phyloP scores from a whole-genome alignment of 2,329 filamentous ascomycete species.

The Coniochaeta sp. region DNA sequence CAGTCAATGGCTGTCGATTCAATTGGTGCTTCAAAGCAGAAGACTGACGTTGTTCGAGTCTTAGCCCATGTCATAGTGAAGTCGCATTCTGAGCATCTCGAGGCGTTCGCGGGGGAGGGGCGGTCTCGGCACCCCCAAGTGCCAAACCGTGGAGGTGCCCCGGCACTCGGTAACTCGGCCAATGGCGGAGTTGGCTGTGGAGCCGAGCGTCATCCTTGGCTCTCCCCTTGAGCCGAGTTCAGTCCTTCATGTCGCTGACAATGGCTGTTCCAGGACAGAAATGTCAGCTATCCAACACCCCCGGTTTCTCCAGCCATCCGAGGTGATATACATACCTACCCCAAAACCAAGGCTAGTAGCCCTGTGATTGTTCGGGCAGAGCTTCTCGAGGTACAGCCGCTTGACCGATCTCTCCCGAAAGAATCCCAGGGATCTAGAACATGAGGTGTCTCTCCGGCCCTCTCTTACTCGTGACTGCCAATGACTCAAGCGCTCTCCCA shows the following conservation, averaged over 20 bases:
- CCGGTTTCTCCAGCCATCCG: not conserved
- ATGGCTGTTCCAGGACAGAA: not conserved
- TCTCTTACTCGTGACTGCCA: conserved; percentile 1
- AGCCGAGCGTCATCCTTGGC: conserved; percentile 12
- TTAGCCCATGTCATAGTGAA: conserved; percentile 1
- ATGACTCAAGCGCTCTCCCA: conserved; percentile 2
- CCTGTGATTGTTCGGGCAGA: not conserved
- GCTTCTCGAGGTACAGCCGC: conserved; percentile 10
- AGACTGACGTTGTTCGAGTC: not conserved
- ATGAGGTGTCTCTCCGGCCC: not conserved
- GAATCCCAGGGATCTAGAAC: conserved; percentile 1
- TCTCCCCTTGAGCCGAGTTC: conserved; percentile 29
- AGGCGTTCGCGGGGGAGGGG: conserved; percentile 1
- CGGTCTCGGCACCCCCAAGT: conserved; percentile 5
- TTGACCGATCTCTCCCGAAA: conserved; percentile 21
- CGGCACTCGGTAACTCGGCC: conserved; percentile 37
- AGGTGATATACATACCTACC: not conserved
- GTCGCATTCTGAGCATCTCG: not conserved
- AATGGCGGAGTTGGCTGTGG: conserved; percentile 29
- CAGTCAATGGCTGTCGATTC: too few relatives aligned
- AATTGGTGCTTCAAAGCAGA: too few relatives aligned
- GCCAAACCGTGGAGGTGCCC: not conserved
- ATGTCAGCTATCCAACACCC: not conserved
- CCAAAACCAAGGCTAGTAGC: not conserved
- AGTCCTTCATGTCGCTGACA: conserved; percentile 10